These are phyloP conservation scores for Neoconidiobolus thromboides DNA, from an alignment of 371 early-diverging fungal genomes.

Conservation along the genomic window DNA sequence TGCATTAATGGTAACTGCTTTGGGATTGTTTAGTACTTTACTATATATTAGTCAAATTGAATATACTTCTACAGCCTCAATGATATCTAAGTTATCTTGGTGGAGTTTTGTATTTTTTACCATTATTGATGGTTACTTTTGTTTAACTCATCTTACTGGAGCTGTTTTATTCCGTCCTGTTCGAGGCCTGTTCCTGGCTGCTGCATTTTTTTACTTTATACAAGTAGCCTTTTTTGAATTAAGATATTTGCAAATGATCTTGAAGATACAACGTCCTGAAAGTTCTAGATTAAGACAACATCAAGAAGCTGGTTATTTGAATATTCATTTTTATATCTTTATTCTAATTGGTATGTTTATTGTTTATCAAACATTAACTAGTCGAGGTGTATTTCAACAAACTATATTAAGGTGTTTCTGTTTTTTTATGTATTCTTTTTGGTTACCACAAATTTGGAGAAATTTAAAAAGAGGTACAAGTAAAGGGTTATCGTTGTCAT, in stretches of 20 bases:
- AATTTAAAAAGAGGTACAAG: neutral
- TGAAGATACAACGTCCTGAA: neutral
- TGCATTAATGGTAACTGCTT: neutral
- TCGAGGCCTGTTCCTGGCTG: neutral
- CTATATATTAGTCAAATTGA: neutral
- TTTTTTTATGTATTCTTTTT: neutral
- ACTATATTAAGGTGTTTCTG: neutral
- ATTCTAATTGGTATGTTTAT: neutral
- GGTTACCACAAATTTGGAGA: slow-evolving; percentile 1
- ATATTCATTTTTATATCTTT: neutral
- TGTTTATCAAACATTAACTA: neutral
- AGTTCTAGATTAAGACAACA: neutral
- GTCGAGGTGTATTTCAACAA: neutral
- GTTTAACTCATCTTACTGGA: neutral
- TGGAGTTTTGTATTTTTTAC: neutral
- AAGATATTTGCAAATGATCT: neutral
- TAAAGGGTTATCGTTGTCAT: neutral
- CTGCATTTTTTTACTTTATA: neutral
- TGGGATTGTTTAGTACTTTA: neutral
- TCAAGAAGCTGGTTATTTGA: neutral
- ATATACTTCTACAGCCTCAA: neutral
- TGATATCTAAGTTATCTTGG: neutral
- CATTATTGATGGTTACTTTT: slow-evolving; percentile 3
- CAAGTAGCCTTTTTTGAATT: neutral
- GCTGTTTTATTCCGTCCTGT: neutral